Evolutionary conservation across 805 yeast genomes (phyloP).

Genomic region (Saccharomycopsis malanga): DNA sequence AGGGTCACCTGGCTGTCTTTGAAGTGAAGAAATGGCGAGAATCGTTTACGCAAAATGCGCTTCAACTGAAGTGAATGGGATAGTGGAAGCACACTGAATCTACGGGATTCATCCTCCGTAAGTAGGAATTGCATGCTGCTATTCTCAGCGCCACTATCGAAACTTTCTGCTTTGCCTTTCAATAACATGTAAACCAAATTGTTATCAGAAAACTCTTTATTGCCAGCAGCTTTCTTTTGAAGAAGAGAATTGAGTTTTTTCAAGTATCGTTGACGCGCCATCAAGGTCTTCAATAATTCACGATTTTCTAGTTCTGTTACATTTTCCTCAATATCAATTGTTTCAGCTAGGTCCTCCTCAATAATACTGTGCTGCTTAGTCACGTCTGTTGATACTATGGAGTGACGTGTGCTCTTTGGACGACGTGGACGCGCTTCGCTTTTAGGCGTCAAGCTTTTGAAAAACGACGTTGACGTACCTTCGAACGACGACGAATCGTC

Average conservation of each 20-base stretch:
- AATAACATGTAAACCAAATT: slow-evolving; percentile 1
- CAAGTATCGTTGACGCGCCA: not conserved
- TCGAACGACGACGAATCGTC: slow-evolving; percentile 10
- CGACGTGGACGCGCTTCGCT: not conserved
- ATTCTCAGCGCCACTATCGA: not conserved
- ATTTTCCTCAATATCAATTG: not conserved
- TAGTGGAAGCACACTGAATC: slow-evolving; percentile 15
- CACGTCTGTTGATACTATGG: no score
- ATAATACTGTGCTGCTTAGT: no score
- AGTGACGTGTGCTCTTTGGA: not conserved
- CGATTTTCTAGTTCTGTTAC: not conserved
- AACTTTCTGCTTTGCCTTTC: not conserved
- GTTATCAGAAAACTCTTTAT: slow-evolving; percentile 3
- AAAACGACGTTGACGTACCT: not conserved
- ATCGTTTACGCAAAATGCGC: not conserved
- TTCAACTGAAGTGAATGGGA: slow-evolving; percentile 6
- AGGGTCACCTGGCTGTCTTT: not conserved
- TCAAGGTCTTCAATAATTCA: not conserved
- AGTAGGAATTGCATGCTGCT: not conserved
- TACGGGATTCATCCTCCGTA: slow-evolving; percentile 3
- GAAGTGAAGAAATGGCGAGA: slow-evolving; percentile 11
- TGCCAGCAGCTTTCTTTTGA: not conserved
- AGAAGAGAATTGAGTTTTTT: not conserved
- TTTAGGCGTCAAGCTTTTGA: not conserved
- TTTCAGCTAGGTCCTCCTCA: not conserved